Base-by-base conservation (phyloP, 1,284 basidiomycete species). In the Phlebopus sp. region DNA sequence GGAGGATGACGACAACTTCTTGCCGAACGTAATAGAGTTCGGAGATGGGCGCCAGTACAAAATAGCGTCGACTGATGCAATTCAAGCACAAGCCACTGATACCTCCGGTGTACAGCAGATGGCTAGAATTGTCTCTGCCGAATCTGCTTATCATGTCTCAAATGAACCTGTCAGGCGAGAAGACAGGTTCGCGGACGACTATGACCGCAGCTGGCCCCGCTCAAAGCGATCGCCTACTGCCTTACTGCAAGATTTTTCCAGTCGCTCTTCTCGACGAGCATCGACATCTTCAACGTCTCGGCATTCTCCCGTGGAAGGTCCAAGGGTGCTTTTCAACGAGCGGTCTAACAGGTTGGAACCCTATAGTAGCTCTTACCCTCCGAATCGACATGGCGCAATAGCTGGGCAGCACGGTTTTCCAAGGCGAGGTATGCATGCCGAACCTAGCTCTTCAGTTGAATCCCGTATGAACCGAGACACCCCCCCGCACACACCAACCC, bases 161-260 rank as follows among this genome's bases (percentile, higher is more conserved):
- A 37, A 41, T 7, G 63, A 52, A 23, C 47, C 41, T 32, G 77
- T 87, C 19, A 81, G 74, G 56, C 90, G 89, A 60, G 86, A 86
- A 58, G 88, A 91, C 39, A 75, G 90, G 21, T 90, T 92, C 64
- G 79, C 77, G 6, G 91, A 96, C 56, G 93, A 97, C 66, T 94
- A 90, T 63, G 93, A 95, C 69, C 81, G 93, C 50, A 92, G 90
- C 59, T 96, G 92, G 92, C 92, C 92, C 11, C 82, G 84, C 37
- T 77, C 79, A 19, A 73, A 72, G 45, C 63, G 70, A 37, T 75
- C 77, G 50, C 74, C 69, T 49, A 57, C 69, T 15, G 55, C 68
- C 9, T 68, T 69, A n/a, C 67, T 67, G 29, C 70, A 71, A 52
- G 77, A 78, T 43, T 62, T 69, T 30, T 59, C 69, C 53, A 67